Conservation (phyloP, 2,329 filamentous ascomycete species). For the Xylaria sp. region DNA sequence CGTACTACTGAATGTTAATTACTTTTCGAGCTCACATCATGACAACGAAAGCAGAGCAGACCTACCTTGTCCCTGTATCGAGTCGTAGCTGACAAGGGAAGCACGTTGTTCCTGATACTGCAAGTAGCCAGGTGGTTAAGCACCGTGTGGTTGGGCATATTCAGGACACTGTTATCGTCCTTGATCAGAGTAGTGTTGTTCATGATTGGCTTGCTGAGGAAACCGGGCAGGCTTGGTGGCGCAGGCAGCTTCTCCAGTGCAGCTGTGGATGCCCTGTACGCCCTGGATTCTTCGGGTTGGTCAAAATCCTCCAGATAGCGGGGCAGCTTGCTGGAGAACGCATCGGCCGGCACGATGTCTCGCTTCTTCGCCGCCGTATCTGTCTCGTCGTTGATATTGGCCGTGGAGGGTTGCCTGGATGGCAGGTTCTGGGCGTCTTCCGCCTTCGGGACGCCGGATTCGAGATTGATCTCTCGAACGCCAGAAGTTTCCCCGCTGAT, state of each 20-base stretch:
- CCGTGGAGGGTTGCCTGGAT: conserved; percentile 51
- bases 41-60: conserved; percentile 16
- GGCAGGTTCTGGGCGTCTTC: conserved; percentile 47
- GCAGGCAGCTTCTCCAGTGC: conserved; percentile 83
- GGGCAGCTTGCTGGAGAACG: conserved; percentile 80
- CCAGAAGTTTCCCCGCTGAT: conserved; percentile 68
- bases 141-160: conserved; percentile 96
- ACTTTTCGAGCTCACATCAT: neutral
- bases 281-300: conserved; percentile 78
- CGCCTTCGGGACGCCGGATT: conserved; percentile 44
- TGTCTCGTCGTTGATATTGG: conserved; percentile 46
- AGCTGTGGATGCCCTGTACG: conserved; percentile 77
- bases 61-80: conserved; percentile 92
- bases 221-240: conserved; percentile 87
- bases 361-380: conserved; percentile 62
- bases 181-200: conserved; percentile 93
- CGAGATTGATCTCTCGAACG: conserved; percentile 46
- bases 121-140: conserved; percentile 96
- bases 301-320: conserved; percentile 89
- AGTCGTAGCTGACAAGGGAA: conserved; percentile 97
- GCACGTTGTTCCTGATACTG: conserved; percentile 95
- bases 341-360: conserved; percentile 63
- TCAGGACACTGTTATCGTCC: conserved; percentile 96
- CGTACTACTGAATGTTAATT: conserved; percentile 70
- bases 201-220: conserved; percentile 92